These are phyloP conservation scores for Stygiomarasmius scandens DNA, from an alignment of 1,284 basidiomycete genomes.

Conservation along the genomic window DNA sequence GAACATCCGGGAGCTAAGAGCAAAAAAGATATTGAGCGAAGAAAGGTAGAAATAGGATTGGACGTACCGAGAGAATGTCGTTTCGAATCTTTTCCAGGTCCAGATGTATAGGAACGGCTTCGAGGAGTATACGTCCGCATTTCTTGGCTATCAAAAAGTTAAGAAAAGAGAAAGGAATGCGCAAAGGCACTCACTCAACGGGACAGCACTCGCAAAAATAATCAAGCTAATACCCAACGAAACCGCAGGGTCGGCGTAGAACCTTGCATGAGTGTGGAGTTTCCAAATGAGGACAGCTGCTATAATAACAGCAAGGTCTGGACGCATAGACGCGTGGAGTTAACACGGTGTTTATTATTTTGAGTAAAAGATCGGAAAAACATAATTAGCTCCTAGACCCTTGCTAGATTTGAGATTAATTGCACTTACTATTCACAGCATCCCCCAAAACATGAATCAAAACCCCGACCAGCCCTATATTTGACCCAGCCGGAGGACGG, in stretches of 20 bases:
- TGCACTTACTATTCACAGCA: constrained; percentile 49
- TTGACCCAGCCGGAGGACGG: constrained; percentile 30
- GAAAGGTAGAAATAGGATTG: constrained; percentile 8
- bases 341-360: neutral
- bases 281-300: constrained; percentile 49
- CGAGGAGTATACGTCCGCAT: constrained; percentile 49
- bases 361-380: neutral
- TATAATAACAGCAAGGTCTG: constrained; percentile 51
- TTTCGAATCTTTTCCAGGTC: constrained; percentile 49
- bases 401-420: too few species aligned
- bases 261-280: constrained; percentile 39
- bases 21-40: constrained; percentile 1
- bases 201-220: constrained; percentile 49
- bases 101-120: constrained; percentile 46
- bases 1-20: constrained; percentile 41
- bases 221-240: constrained; percentile 48
- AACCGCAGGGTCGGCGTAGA: constrained; percentile 50
- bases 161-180: constrained; percentile 4
- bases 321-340: neutral
- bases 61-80: constrained; percentile 41
- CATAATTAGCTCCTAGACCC: too few species aligned
- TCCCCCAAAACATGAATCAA: constrained; percentile 49
- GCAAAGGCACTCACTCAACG: constrained; percentile 39
- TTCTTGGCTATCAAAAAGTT: constrained; percentile 36
- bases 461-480: constrained; percentile 46